Conservation (phyloP, 2,329 filamentous ascomycete genomes). For the Cytospora paraplurivora region DNA sequence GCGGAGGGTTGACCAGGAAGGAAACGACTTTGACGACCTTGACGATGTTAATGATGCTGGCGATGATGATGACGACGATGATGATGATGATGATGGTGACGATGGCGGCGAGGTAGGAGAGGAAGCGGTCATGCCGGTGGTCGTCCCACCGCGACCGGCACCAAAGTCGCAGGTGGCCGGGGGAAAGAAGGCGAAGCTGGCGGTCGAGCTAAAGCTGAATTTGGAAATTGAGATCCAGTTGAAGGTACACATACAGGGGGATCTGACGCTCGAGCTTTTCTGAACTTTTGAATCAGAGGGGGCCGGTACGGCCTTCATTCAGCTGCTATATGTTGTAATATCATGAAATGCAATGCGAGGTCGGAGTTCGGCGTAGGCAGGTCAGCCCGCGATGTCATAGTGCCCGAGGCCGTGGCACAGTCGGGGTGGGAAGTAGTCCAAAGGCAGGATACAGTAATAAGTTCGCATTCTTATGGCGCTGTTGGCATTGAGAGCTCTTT, state of each 20-base stretch:
- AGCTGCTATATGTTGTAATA: conserved; percentile 8
- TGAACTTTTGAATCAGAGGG: background rate
- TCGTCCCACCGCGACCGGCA: background rate
- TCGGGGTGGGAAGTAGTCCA: background rate
- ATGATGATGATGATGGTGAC: too few relatives aligned
- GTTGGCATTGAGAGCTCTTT: background rate
- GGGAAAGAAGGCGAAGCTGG: conserved; percentile 27
- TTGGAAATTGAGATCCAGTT: conserved; percentile 69
- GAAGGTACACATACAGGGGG: conserved; percentile 68
- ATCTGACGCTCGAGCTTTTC: conserved; percentile 61
- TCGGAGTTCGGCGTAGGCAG: conserved; percentile 29
- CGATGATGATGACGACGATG: background rate
- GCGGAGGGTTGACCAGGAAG: conserved; percentile 12
- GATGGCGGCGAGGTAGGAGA: too few relatives aligned
- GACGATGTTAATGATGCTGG: background rate
- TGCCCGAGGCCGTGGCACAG: background rate
- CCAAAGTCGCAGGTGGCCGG: conserved; percentile 17
- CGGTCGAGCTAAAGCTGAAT: conserved; percentile 59
- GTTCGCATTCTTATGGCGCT: conserved; percentile 2
- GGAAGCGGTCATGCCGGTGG: conserved; percentile 7
- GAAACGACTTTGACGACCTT: background rate
- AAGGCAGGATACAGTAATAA: conserved; percentile 3
- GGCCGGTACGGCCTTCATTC: background rate
- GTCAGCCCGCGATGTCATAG: background rate
- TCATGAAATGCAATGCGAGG: conserved; percentile 39